Evolutionary conservation across 129 eudicot species (phyloP).

Genomic region (Apium graveolens): DNA sequence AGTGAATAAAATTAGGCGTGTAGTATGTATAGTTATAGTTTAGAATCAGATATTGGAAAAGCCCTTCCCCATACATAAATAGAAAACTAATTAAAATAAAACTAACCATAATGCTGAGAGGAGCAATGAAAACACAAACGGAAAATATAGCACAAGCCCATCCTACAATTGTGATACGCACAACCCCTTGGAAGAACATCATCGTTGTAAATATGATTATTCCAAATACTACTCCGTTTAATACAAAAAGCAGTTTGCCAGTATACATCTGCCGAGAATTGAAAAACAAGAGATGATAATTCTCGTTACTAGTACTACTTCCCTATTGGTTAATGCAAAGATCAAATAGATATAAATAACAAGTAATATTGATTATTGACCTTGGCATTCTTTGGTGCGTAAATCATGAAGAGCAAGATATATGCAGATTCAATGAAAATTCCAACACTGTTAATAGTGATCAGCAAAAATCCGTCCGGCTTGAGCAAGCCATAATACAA

Average conservation of each 20-base stretch:
- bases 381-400: slow-evolving; percentile 43
- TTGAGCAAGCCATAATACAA: slow-evolving; percentile 42
- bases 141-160: slow-evolving; percentile 79
- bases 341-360: no score
- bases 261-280: slow-evolving; percentile 32
- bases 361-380: neutral
- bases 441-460: slow-evolving; percentile 49
- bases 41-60: neutral
- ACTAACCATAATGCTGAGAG: slow-evolving; percentile 70
- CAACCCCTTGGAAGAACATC: slow-evolving; percentile 10
- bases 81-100: neutral
- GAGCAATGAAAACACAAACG: slow-evolving; percentile 67
- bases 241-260: slow-evolving; percentile 31
- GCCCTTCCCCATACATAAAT: no score
- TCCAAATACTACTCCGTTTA: slow-evolving; percentile 40
- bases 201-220: slow-evolving; percentile 31
- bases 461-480: slow-evolving; percentile 30
- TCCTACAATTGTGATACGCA: slow-evolving; percentile 46
- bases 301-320: neutral
- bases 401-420: slow-evolving; percentile 39
- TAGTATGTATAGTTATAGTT: no score
- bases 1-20: no score
- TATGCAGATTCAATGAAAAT: slow-evolving; percentile 28
- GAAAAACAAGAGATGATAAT: no score
- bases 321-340: neutral